Evolutionary conservation across 2,329 filamentous ascomycete genomes (phyloP).

Genomic region (Hypoxylon sp.): DNA sequence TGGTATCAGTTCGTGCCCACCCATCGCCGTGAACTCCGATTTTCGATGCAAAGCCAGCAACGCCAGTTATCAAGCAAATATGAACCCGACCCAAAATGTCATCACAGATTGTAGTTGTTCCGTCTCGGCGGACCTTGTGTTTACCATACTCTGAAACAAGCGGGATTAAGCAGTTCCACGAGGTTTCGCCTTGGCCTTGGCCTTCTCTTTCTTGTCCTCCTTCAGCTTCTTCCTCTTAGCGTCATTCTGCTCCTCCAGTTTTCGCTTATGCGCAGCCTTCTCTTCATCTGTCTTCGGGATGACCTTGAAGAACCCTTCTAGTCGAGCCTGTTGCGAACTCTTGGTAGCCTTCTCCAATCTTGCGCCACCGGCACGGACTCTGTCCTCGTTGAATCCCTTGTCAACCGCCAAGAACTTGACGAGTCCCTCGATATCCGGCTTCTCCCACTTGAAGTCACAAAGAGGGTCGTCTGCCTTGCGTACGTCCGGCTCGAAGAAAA

Average conservation of each 20-base stretch:
- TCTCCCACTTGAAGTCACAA: slow-evolving; percentile 98
- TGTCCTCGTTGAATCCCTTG: slow-evolving; percentile 97
- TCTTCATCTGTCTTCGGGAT: slow-evolving; percentile 89
- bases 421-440: slow-evolving; percentile 89
- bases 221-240: slow-evolving; percentile 97
- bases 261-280: slow-evolving; percentile 88
- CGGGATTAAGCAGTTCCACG: slow-evolving; percentile 63
- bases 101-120: background rate
- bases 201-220: slow-evolving; percentile 95
- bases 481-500: slow-evolving; percentile 94
- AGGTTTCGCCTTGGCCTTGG: slow-evolving; percentile 89
- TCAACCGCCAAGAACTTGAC: slow-evolving; percentile 91
- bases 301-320: slow-evolving; percentile 98
- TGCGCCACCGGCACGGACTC: slow-evolving; percentile 83
- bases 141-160: background rate
- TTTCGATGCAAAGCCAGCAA: slow-evolving; percentile 42
- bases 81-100: slow-evolving; percentile 16
- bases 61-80: slow-evolving; percentile 42
- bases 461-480: slow-evolving; percentile 84
- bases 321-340: slow-evolving; percentile 87
- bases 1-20: slow-evolving; percentile 39
- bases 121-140: background rate
- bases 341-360: slow-evolving; percentile 92
- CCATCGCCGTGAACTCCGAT: slow-evolving; percentile 46
- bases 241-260: slow-evolving; percentile 91